phyloP scores from a whole-genome alignment of 176 grass and related monocot species.

The Pontederia crassipes region DNA sequence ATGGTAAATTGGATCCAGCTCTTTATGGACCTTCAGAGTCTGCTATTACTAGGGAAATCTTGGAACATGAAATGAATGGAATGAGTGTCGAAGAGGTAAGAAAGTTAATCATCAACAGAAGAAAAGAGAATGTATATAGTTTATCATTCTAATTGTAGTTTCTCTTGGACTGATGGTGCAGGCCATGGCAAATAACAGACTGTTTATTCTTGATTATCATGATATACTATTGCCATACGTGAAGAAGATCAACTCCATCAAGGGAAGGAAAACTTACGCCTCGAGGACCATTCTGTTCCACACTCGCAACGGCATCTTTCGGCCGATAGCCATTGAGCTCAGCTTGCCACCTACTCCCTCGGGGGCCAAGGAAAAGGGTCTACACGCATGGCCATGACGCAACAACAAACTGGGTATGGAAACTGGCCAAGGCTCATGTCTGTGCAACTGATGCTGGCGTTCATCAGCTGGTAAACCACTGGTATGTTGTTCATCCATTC shows the following conservation, averaged over 20 bases:
- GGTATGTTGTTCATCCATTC: conserved; percentile 19
- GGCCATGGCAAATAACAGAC: conserved; percentile 38
- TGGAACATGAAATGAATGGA: conserved; percentile 30
- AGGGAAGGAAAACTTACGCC: conserved; percentile 41
- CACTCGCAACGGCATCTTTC: conserved; percentile 27
- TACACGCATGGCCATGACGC: conserved; percentile 33
- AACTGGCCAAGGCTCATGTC: conserved; percentile 58
- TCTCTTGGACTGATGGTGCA: conserved; percentile 1
- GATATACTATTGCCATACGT: conserved; percentile 61
- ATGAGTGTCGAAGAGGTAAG: conserved; percentile 34
- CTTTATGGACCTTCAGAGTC: conserved; percentile 16
- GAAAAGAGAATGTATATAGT: background rate
- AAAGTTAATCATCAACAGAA: background rate
- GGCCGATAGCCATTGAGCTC: conserved; percentile 55
- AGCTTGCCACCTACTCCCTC: conserved; percentile 28
- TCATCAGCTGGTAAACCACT: conserved; percentile 61
- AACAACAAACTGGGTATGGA: conserved; percentile 52
- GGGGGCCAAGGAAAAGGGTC: conserved; percentile 28
- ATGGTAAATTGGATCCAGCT: conserved; percentile 19
- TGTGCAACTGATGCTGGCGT: conserved; percentile 46
- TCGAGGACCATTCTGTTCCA: conserved; percentile 60
- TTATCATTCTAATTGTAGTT: background rate
- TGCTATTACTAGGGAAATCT: conserved; percentile 23
- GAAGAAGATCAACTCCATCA: conserved; percentile 28
- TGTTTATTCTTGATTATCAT: conserved; percentile 78